Evolutionary conservation across 768 basidiomycete genomes (phyloP), one percentile per base, ranked within the genome.

Genomic region (Sporobolomyces roseus): DNA sequence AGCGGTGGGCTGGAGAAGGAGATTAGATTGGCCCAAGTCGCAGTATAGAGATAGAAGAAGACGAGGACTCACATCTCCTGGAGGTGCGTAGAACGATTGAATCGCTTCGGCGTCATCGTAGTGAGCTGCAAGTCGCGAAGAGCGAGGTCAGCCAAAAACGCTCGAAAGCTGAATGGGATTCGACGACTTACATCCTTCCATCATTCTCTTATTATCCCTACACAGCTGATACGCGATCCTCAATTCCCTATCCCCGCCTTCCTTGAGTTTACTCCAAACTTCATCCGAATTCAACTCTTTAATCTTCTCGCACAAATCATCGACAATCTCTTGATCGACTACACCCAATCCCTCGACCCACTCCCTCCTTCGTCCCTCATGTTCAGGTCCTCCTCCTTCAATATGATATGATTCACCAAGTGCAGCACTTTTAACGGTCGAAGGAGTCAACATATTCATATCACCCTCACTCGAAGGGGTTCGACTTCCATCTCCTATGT

Each of bases 201-300:
- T 87, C 61, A 89, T 83, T 45, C 92, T 81, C 73, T 86, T 83
- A 80, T 93, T 93, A 76, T 99, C 94, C 64, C 91, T 83, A 51
- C 96, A 82, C 6, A 99, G 82, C 85, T 93, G 86, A 79, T 98
- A 99, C 0, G 94, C 93, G 10, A 99, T 93, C 79, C 96, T 93
- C 77, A 98, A 88, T 61, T 91, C 87, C 77, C 97, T 96, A 45
- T 93, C 90, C 68, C 88, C 86, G 0, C 90, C 64, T 33, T 66
- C 70, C 71, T 93, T 91, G 60, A 93, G 88, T 73, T 86, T 81
- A 67, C 88, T 87, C 90, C 90, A 91, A 5, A 98, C 85, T 70
- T 93, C 91, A 3, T 91, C 88, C 78, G 86, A 85, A 66, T 85
- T 84, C 16, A 93, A 87, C 1, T 86, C 88, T 0, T 83, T 79